Percentiles rank a stretch among this genome's conserved stretches.
Conservation (phyloP, 106 monocot species). For the Ottelia alismoides region DNA sequence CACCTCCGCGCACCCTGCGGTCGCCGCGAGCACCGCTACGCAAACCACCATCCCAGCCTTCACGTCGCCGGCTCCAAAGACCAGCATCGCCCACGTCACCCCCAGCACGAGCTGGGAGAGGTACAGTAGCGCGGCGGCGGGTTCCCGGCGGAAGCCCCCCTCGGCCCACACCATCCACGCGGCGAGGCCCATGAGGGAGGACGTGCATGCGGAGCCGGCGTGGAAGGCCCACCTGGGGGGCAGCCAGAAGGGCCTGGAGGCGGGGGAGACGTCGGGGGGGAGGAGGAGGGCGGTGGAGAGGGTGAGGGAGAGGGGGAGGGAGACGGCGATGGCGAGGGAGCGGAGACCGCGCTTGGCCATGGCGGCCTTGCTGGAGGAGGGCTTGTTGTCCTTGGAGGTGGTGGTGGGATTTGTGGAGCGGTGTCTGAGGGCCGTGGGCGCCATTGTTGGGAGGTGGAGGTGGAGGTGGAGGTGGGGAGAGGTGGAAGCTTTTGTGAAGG, state of each 20-base stretch:
- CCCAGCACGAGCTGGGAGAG: background rate
- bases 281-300: background rate
- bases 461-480: too few species aligned
- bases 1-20: background rate
- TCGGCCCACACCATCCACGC: background rate
- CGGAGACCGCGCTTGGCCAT: background rate
- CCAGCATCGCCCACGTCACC: background rate
- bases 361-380: background rate
- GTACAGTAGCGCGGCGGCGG: background rate
- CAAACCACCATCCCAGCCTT: background rate
- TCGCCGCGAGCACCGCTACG: background rate
- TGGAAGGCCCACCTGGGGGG: background rate
- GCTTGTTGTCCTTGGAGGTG: background rate
- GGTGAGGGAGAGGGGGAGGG: background rate
- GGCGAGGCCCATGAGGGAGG: background rate
- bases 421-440: constrained; percentile 3
- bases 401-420: constrained; percentile 1
- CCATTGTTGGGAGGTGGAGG: constrained; percentile 14
- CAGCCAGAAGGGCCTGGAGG: background rate
- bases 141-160: background rate
- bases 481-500: background rate
- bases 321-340: background rate
- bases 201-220: background rate
- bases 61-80: background rate
- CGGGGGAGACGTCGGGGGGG: background rate